phyloP scores from a whole-genome alignment of 306 rosid genomes.

The Prunus mume region DNA sequence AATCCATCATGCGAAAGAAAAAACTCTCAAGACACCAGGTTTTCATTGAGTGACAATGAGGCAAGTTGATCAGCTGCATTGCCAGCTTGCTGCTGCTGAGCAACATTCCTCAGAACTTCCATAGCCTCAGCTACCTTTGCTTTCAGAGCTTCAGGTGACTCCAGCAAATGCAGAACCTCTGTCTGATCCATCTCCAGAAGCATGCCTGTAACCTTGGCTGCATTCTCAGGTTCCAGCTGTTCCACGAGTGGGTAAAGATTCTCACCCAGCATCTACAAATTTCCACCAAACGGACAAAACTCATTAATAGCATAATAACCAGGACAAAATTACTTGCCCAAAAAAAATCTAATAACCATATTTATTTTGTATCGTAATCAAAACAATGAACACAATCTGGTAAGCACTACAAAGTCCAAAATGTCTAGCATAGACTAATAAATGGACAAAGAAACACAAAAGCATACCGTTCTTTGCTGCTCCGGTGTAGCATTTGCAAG shows the following conservation, averaged over 20 bases:
- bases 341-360: neutral
- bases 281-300: constrained; percentile 13
- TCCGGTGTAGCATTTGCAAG: constrained; percentile 93
- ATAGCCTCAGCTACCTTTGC: constrained; percentile 98
- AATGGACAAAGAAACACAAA: neutral
- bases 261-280: constrained; percentile 91
- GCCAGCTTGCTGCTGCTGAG: constrained; percentile 89
- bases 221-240: constrained; percentile 90
- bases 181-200: constrained; percentile 99
- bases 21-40: constrained; percentile 60
- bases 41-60: constrained; percentile 73
- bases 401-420: too few relatives aligned
- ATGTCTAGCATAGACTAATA: neutral
- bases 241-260: constrained; percentile 97
- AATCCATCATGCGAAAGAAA: neutral
- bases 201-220: constrained; percentile 99
- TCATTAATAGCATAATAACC: constrained; percentile 3
- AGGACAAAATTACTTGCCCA: neutral
- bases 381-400: neutral
- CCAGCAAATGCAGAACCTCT: constrained; percentile 93
- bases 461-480: constrained; percentile 90
- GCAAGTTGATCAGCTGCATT: constrained; percentile 81
- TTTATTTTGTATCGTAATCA: neutral
- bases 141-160: constrained; percentile 96
- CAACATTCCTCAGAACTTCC: constrained; percentile 90